Conservation (phyloP, 2,329 filamentous ascomycete species). For the Colletotrichum coccodes region DNA sequence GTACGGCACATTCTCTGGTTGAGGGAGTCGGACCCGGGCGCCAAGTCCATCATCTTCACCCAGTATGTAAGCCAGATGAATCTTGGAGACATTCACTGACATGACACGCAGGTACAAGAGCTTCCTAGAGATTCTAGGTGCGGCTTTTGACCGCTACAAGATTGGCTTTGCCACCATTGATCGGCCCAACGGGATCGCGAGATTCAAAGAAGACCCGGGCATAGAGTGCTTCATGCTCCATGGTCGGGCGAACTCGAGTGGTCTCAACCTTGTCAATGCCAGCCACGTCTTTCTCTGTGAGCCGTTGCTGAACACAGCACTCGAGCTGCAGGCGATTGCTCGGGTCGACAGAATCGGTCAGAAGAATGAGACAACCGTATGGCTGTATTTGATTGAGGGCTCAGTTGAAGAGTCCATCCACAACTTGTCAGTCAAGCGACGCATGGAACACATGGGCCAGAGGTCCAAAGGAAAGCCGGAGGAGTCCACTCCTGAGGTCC, state of each 20-base stretch:
- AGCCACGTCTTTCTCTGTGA: constrained; percentile 96
- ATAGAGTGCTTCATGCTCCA: constrained; percentile 90
- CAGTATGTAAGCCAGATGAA: constrained; percentile 58
- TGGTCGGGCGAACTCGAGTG: constrained; percentile 87
- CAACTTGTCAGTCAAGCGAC: constrained; percentile 81
- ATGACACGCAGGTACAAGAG: constrained; percentile 66
- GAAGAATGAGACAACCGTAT: constrained; percentile 87
- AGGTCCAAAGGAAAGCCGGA: constrained; percentile 52
- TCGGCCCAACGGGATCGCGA: constrained; percentile 73
- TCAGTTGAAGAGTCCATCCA: constrained; percentile 95
- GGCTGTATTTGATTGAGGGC: constrained; percentile 91
- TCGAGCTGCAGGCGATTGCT: constrained; percentile 94
- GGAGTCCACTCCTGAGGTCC: constrained; percentile 54
- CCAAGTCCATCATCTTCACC: constrained; percentile 94
- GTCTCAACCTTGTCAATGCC: constrained; percentile 91
- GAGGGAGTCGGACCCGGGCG: constrained; percentile 82
- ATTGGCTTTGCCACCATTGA: constrained; percentile 81
- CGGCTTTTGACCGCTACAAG: constrained; percentile 75
- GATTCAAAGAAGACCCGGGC: constrained; percentile 79
- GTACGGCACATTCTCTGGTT: constrained; percentile 88
- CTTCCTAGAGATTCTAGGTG: constrained; percentile 79
- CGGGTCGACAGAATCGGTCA: constrained; percentile 96
- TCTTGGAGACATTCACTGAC: constrained; percentile 24
- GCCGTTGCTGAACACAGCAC: constrained; percentile 89
- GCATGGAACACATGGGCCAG: constrained; percentile 79